Conservation (phyloP, 2,329 filamentous ascomycete species). For the Apiospora koreana region DNA sequence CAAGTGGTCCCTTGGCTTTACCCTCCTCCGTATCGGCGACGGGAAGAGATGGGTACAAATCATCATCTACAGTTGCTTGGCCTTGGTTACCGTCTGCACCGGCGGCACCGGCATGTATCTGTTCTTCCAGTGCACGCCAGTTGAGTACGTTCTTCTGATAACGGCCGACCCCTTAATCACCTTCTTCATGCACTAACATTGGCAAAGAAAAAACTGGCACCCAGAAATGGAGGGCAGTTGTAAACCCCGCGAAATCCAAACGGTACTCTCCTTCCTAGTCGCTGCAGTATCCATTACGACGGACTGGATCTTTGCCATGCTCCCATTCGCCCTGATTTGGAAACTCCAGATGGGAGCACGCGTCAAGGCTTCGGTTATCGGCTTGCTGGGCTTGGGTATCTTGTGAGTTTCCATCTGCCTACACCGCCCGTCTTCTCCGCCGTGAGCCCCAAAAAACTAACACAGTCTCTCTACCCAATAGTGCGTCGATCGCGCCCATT, state of each 20-base stretch:
- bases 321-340: neutral
- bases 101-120: constrained; percentile 1
- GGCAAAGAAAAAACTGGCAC: neutral
- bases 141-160: neutral
- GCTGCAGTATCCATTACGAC: neutral
- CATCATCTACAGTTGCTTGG: neutral
- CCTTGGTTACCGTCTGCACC: neutral
- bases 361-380: neutral
- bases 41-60: neutral
- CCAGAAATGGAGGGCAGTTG: neutral
- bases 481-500: neutral
- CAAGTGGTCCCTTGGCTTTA: neutral
- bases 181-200: neutral
- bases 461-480: neutral
- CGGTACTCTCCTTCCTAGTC: neutral
- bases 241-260: neutral
- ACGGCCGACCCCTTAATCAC: neutral
- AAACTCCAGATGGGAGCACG: neutral
- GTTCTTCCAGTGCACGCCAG: constrained; percentile 1
- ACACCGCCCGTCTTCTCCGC: neutral
- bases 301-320: neutral
- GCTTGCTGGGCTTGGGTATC: constrained; percentile 5
- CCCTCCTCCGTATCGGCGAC: neutral
- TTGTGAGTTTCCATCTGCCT: neutral
- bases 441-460: neutral